Percentiles rank a stretch among this genome's conserved stretches.
Conservation (phyloP, 306 rosid genomes). For the Argentina anserina region DNA sequence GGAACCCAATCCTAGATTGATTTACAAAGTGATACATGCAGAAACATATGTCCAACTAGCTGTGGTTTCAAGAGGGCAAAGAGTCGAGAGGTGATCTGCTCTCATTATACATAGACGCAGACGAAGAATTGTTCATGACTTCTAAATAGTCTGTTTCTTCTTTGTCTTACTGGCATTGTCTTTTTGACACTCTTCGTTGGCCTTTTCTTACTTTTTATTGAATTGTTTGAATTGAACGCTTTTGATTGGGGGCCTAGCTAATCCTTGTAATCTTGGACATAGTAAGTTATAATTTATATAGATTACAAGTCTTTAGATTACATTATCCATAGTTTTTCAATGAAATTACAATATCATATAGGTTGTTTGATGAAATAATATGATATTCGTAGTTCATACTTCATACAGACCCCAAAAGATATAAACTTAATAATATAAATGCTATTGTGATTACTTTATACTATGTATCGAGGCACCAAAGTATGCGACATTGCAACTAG, state of each 20-base stretch:
- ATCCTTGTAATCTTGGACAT: too few relatives aligned
- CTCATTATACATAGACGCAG: slow-evolving; percentile 13
- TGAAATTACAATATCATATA: too few relatives aligned
- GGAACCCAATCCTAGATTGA: slow-evolving; percentile 43
- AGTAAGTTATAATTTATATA: too few relatives aligned
- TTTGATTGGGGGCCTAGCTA: neutral
- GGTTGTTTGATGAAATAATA: too few relatives aligned
- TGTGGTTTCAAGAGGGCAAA: slow-evolving; percentile 6
- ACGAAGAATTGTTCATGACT: slow-evolving; percentile 4
- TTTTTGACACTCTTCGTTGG: neutral
- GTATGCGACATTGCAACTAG: too few relatives aligned
- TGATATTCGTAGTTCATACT: too few relatives aligned
- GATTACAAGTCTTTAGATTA: too few relatives aligned
- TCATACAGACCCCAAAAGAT: neutral
- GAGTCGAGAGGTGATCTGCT: slow-evolving; percentile 17
- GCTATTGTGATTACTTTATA: too few relatives aligned
- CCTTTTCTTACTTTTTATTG: neutral
- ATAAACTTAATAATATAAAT: too few relatives aligned
- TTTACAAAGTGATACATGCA: slow-evolving; percentile 19
- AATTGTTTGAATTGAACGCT: neutral
- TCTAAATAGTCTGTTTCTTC: slow-evolving; percentile 21
- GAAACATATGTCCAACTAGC: neutral
- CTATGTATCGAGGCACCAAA: neutral
- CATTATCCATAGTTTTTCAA: too few relatives aligned
- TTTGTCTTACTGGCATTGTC: slow-evolving; percentile 17